phyloP scores from a whole-genome alignment of 2,329 filamentous ascomycete species.

The Xylariaceae sp. region DNA sequence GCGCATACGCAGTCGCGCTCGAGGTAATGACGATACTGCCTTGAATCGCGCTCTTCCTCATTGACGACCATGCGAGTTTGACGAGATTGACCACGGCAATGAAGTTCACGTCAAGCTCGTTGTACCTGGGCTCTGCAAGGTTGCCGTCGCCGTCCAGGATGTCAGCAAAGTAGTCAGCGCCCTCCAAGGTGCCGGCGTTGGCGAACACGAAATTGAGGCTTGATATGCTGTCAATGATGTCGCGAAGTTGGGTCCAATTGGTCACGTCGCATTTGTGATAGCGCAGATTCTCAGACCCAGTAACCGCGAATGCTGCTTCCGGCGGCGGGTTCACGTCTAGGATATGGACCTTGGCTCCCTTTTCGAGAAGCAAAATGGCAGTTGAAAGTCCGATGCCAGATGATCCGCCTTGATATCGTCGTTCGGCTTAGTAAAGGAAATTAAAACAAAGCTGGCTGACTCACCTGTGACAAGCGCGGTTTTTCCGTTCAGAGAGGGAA shows the following conservation, averaged over 20 bases:
- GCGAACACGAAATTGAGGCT: conserved; percentile 32
- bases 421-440: too few species aligned
- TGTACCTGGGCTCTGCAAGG: conserved; percentile 27
- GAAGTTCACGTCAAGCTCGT: conserved; percentile 36
- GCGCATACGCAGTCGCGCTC: conserved; percentile 36
- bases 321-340: conserved; percentile 1
- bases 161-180: conserved; percentile 32
- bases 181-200: conserved; percentile 34
- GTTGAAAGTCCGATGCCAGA: conserved; percentile 12
- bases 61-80: conserved; percentile 32
- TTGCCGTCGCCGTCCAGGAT: conserved; percentile 27
- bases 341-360: conserved; percentile 10
- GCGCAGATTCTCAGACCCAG: background rate
- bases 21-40: conserved; percentile 39
- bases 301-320: background rate
- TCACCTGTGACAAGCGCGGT: conserved; percentile 12
- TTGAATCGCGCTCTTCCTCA: conserved; percentile 21
- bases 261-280: conserved; percentile 27
- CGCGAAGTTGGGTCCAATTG: conserved; percentile 25
- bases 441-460: too few species aligned
- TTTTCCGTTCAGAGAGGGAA: conserved; percentile 14
- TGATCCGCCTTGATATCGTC: conserved; percentile 10
- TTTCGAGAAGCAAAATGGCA: conserved; percentile 1
- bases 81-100: conserved; percentile 31
- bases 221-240: conserved; percentile 20